Percentiles rank a stretch among this genome's conserved stretches.
These are phyloP conservation scores for Calonectria montana DNA, from an alignment of 2,329 filamentous ascomycete species.

Conservation along the genomic window DNA sequence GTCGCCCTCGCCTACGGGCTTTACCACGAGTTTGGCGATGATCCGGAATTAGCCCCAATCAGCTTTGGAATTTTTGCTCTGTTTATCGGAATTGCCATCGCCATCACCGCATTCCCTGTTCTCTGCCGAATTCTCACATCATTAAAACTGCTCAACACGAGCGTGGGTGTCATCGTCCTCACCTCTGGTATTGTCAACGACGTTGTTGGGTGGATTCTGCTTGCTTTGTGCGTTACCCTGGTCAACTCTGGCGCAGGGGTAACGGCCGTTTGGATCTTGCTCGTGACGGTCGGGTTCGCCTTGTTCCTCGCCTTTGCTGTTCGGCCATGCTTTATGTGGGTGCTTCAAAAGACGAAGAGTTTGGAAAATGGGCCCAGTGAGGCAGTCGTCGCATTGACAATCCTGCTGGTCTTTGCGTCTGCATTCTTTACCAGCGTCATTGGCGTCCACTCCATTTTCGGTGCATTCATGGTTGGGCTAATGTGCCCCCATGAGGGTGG, in stretches of 20 bases:
- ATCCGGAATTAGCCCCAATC: conserved; percentile 53
- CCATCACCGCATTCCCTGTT: conserved; percentile 91
- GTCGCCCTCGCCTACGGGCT: conserved; percentile 83
- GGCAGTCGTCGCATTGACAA: conserved; percentile 81
- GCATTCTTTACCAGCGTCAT: conserved; percentile 88
- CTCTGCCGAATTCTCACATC: conserved; percentile 92
- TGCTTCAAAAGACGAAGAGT: conserved; percentile 78
- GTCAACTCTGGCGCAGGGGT: conserved; percentile 88
- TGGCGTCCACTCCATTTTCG: conserved; percentile 93
- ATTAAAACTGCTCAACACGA: conserved; percentile 83
- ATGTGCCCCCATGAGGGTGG: conserved; percentile 90
- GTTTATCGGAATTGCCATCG: conserved; percentile 91
- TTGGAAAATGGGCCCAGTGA: conserved; percentile 90
- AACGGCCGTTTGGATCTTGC: conserved; percentile 83
- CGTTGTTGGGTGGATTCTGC: conserved; percentile 79
- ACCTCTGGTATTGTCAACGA: conserved; percentile 94
- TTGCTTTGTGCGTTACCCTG: conserved; percentile 92
- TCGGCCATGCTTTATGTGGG: conserved; percentile 79
- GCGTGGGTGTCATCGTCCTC: conserved; percentile 87
- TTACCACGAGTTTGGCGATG: conserved; percentile 75
- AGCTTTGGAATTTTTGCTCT: conserved; percentile 65
- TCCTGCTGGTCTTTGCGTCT: conserved; percentile 81
- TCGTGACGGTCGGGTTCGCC: conserved; percentile 79
- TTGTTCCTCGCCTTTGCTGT: conserved; percentile 80
- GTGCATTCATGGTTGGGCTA: conserved; percentile 86